Evolutionary conservation across 2,329 filamentous ascomycete genomes (phyloP).

Genomic region (Colletotrichum magnum): DNA sequence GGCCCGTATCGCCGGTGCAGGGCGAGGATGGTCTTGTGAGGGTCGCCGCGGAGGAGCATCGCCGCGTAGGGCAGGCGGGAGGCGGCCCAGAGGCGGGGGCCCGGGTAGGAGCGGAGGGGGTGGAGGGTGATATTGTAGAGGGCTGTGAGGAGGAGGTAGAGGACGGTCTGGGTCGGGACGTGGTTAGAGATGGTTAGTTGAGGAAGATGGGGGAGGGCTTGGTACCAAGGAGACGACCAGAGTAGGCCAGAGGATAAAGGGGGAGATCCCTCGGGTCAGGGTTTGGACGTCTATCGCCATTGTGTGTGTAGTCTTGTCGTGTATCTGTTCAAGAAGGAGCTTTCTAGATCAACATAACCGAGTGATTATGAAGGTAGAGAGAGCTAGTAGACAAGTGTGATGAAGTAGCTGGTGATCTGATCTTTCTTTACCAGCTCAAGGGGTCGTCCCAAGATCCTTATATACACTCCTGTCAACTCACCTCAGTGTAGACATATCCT

Average conservation of each 20-base stretch:
- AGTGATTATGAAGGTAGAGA: no score
- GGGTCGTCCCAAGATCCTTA: background rate
- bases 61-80: constrained; percentile 29
- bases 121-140: constrained; percentile 49
- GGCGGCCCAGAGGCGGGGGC: constrained; percentile 46
- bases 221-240: constrained; percentile 6
- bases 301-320: background rate
- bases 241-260: constrained; percentile 24
- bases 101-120: constrained; percentile 49
- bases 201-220: background rate
- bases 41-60: constrained; percentile 42
- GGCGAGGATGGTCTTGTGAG: constrained; percentile 45
- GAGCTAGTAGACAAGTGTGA: no score
- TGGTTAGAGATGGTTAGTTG: background rate
- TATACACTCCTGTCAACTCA: background rate
- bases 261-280: constrained; percentile 13
- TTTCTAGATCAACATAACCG: no score
- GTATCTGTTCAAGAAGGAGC: background rate
- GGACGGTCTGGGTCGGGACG: constrained; percentile 10
- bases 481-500: background rate
- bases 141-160: constrained; percentile 20
- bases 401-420: background rate
- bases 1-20: constrained; percentile 46
- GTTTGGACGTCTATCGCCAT: constrained; percentile 9
- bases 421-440: background rate